These are phyloP conservation scores for Pseudozyma sp. DNA, from an alignment of 1,284 basidiomycete species.

Conservation along the genomic window DNA sequence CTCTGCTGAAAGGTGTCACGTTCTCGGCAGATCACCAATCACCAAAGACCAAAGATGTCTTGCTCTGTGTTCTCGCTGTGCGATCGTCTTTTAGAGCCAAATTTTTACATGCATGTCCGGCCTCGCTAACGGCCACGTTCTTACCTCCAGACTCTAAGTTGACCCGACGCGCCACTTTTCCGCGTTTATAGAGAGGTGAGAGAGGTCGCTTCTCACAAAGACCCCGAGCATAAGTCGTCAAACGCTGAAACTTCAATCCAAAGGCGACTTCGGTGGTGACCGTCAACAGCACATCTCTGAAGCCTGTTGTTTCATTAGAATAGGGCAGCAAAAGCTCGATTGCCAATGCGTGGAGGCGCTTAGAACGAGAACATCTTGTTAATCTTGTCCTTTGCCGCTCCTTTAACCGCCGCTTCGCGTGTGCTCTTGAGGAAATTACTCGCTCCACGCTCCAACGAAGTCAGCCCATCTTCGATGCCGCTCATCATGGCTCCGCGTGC, in stretches of 20 bases:
- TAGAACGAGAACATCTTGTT: conserved; percentile 46
- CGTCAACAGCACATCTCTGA: too few species aligned
- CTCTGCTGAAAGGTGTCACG: too few species aligned
- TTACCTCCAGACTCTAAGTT: not conserved
- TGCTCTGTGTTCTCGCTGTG: not conserved
- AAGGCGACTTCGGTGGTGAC: too few species aligned
- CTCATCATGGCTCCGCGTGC: conserved; percentile 55
- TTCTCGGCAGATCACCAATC: too few species aligned
- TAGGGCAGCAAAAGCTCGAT: not conserved
- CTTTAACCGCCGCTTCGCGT: conserved; percentile 57
- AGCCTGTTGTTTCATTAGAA: too few species aligned
- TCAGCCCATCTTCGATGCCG: conserved; percentile 58
- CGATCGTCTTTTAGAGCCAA: not conserved
- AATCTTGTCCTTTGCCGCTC: conserved; percentile 57
- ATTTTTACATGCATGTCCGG: conserved; percentile 2
- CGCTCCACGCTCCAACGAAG: conserved; percentile 52
- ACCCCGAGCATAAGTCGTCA: too few species aligned
- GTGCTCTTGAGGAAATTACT: conserved; percentile 60
- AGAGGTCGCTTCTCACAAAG: not conserved
- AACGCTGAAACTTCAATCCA: too few species aligned
- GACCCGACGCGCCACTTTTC: too few species aligned
- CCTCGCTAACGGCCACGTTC: conserved; percentile 10
- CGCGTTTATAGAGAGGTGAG: not conserved
- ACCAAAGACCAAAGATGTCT: too few species aligned
- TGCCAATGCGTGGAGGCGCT: not conserved